phyloP scores from a whole-genome alignment of 2,329 filamentous ascomycete species.

The Eutypa lata region DNA sequence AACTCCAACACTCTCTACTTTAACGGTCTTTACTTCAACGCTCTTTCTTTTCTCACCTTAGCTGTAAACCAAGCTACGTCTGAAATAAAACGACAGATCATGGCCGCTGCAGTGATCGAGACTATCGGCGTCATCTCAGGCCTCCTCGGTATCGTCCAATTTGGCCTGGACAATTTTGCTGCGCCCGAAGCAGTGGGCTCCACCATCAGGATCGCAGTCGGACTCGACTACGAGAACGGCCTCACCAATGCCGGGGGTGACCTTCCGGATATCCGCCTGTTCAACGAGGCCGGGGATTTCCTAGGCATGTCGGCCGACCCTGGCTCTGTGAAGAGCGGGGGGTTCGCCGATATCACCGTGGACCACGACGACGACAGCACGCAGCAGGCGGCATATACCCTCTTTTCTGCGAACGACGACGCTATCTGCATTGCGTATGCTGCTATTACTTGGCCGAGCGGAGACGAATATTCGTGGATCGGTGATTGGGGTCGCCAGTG shows the following conservation, averaged over 20 bases:
- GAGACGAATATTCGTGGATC: slow-evolving; percentile 17
- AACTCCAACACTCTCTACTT: no score
- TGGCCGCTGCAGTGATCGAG: slow-evolving; percentile 14
- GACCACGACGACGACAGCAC: slow-evolving; percentile 10
- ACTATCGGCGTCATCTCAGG: slow-evolving; percentile 17
- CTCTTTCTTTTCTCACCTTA: no score
- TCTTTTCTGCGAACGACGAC: slow-evolving; percentile 24
- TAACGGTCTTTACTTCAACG: no score
- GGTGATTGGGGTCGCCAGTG: slow-evolving; percentile 24
- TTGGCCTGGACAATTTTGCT: slow-evolving; percentile 16
- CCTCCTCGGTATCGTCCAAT: slow-evolving; percentile 17
- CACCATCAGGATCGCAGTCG: slow-evolving; percentile 15
- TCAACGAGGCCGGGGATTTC: slow-evolving; percentile 21
- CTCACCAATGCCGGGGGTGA: slow-evolving; percentile 21
- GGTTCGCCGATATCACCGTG: slow-evolving; percentile 14
- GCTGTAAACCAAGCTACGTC: no score
- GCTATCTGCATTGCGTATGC: slow-evolving; percentile 22
- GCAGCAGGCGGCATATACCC: slow-evolving; percentile 20
- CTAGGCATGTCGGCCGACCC: slow-evolving; percentile 18
- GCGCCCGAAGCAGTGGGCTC: slow-evolving; percentile 9
- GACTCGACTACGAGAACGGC: slow-evolving; percentile 15
- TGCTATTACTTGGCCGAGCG: slow-evolving; percentile 14
- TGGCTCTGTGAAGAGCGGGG: slow-evolving; percentile 15
- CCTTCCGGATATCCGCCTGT: slow-evolving; percentile 24
- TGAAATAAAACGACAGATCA: neutral